Percentiles rank a stretch among this genome's conserved stretches.
Conservation (phyloP, 352 stramenopile genomes). For the Elongisporangium undulatum region DNA sequence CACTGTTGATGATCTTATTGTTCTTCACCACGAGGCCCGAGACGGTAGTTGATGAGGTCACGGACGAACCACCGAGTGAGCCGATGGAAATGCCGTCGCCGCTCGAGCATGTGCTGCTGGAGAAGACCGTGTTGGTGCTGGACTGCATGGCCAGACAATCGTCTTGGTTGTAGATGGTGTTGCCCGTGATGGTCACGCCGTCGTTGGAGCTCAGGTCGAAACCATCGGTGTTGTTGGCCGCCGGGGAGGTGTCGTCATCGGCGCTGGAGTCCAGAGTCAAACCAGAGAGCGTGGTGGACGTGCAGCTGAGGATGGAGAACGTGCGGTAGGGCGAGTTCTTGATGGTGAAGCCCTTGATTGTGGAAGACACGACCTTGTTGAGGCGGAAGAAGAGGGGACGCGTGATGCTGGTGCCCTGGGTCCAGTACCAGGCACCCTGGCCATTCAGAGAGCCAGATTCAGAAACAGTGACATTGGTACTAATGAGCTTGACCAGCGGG, state of each 20-base stretch:
- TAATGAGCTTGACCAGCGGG: constrained; percentile 20
- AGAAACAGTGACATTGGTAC: constrained; percentile 22
- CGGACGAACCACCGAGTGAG: constrained; percentile 12
- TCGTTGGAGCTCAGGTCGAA: constrained; percentile 23
- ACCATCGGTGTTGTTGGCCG: constrained; percentile 26
- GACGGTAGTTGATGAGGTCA: constrained; percentile 17
- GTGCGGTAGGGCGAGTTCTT: constrained; percentile 23
- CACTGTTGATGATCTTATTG: constrained; percentile 14
- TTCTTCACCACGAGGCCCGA: constrained; percentile 19
- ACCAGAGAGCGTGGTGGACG: constrained; percentile 13
- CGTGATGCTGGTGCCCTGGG: constrained; percentile 18
- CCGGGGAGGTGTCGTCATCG: constrained; percentile 4
- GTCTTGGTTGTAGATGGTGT: constrained; percentile 23
- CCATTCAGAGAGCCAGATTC: constrained; percentile 23
- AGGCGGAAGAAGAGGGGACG: constrained; percentile 28
- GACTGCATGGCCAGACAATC: constrained; percentile 26
- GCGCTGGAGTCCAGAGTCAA: constrained; percentile 18
- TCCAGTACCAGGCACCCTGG: constrained; percentile 33
- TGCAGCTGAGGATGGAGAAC: constrained; percentile 20
- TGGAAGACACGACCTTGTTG: constrained; percentile 15
- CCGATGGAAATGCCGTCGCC: constrained; percentile 20
- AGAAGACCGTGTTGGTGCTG: constrained; percentile 19
- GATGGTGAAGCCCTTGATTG: constrained; percentile 24
- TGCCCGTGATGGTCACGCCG: constrained; percentile 19
- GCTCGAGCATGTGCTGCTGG: constrained; percentile 14